phyloP scores from a whole-genome alignment of 257 asterid species.

The Striga asiatica region DNA sequence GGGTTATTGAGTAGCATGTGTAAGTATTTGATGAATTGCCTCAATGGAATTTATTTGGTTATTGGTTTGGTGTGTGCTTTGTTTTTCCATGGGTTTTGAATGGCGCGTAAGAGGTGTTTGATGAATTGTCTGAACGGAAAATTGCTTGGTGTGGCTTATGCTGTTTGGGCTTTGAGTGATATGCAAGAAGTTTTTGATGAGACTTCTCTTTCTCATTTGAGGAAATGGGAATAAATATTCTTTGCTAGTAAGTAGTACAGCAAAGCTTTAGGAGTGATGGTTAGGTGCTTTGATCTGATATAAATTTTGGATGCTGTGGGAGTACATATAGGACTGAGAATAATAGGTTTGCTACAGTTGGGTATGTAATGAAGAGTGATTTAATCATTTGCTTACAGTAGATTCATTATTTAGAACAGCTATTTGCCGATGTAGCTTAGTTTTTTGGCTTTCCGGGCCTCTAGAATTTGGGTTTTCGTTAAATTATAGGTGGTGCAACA shows the following conservation, averaged over 20 bases:
- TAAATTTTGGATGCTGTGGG: no score
- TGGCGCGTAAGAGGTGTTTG: constrained; percentile 11
- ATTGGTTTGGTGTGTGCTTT: not conserved
- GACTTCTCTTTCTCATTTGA: no score
- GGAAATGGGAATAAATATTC: not conserved
- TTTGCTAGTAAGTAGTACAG: not conserved
- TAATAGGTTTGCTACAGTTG: no score
- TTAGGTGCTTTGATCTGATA: not conserved
- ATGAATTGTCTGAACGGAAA: constrained; percentile 13
- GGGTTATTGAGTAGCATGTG: no score
- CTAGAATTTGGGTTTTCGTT: not conserved
- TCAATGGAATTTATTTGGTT: no score
- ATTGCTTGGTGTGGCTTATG: not conserved
- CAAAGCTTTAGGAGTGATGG: not conserved
- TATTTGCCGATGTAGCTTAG: no score
- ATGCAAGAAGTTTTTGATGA: not conserved
- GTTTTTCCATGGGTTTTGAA: not conserved
- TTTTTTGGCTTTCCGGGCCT: no score
- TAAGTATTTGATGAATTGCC: no score
- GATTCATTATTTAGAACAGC: no score
- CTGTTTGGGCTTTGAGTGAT: not conserved
- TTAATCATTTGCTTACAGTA: no score
- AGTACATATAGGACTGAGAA: no score
- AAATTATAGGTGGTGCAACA: not conserved
- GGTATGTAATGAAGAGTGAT: no score